phyloP scores from a whole-genome alignment of 75 land plant genomes.

The Pinus albicaulis region DNA sequence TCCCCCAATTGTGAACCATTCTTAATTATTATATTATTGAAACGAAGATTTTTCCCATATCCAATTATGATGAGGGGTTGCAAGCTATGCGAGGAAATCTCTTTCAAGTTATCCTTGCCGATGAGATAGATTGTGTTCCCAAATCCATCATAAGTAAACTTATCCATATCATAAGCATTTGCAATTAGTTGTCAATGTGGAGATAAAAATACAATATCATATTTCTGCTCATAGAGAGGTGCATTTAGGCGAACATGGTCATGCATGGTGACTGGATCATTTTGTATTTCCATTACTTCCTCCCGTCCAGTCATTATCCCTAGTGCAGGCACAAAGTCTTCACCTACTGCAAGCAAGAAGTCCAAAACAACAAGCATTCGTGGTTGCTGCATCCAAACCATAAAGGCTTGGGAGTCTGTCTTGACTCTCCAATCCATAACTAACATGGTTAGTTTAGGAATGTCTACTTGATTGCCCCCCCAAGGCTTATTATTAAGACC shows the following conservation, averaged over 20 bases:
- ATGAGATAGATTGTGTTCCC: conserved; percentile 50
- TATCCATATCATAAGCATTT: conserved; percentile 57
- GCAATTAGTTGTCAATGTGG: conserved; percentile 59
- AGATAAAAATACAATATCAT: conserved; percentile 60
- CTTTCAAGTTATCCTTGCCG: conserved; percentile 32
- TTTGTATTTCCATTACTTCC: conserved; percentile 9
- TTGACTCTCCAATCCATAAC: conserved; percentile 33
- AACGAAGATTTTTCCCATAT: conserved; percentile 73
- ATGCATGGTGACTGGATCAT: conserved; percentile 12
- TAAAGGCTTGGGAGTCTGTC: conserved; percentile 26
- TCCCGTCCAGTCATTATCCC: conserved; percentile 12
- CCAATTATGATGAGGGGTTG: conserved; percentile 78
- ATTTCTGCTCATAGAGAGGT: conserved; percentile 52
- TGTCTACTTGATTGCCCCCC: too few relatives aligned
- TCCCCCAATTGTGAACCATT: conserved; percentile 76
- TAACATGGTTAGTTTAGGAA: conserved; percentile 31
- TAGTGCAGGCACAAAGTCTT: conserved; percentile 33
- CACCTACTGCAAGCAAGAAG: conserved; percentile 31
- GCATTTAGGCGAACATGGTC: conserved; percentile 50
- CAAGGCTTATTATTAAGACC: too few relatives aligned
- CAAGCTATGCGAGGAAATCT: conserved; percentile 6
- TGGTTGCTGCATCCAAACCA: conserved; percentile 32
- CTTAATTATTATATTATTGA: conserved; percentile 84
- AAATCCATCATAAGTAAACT: conserved; percentile 89
- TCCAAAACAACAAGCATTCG: conserved; percentile 35